phyloP scores from a whole-genome alignment of 116 monocot species.

The Dioscorea cayenensis region DNA sequence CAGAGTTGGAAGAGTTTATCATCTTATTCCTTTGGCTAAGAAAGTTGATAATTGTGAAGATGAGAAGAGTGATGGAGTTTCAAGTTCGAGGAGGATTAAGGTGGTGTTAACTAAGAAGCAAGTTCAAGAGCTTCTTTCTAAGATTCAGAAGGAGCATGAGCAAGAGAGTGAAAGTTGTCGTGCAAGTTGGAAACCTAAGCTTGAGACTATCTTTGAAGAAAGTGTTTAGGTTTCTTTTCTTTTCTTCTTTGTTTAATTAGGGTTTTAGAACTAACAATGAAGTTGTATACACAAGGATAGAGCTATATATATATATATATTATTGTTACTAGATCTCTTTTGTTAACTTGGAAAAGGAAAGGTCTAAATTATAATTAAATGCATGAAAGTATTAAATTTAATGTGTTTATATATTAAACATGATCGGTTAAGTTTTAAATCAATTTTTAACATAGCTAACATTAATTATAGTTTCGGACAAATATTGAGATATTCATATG shows the following conservation, averaged over 20 bases:
- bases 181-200: constrained; percentile 10
- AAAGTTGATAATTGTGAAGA: not conserved
- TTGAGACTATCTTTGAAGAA: constrained; percentile 18
- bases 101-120: constrained; percentile 21
- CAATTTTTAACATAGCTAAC: too few relatives aligned
- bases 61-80: too few relatives aligned
- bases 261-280: not conserved
- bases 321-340: too few relatives aligned
- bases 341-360: too few relatives aligned
- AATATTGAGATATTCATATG: too few relatives aligned
- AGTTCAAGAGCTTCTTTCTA: constrained; percentile 12
- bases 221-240: not conserved
- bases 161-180: not conserved
- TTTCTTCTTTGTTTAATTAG: not conserved
- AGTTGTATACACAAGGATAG: not conserved
- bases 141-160: not conserved
- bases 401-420: too few relatives aligned
- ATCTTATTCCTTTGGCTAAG: constrained; percentile 12
- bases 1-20: constrained; percentile 5
- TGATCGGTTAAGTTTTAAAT: too few relatives aligned
- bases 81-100: constrained; percentile 10
- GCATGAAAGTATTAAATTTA: too few relatives aligned
- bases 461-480: too few relatives aligned
- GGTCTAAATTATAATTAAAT: too few relatives aligned
- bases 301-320: too few relatives aligned